Evolutionary conservation across 108 stramenopile species (phyloP), one percentile per base, ranked within the genome.

Genomic region (Cylindrotheca fusiformis): DNA sequence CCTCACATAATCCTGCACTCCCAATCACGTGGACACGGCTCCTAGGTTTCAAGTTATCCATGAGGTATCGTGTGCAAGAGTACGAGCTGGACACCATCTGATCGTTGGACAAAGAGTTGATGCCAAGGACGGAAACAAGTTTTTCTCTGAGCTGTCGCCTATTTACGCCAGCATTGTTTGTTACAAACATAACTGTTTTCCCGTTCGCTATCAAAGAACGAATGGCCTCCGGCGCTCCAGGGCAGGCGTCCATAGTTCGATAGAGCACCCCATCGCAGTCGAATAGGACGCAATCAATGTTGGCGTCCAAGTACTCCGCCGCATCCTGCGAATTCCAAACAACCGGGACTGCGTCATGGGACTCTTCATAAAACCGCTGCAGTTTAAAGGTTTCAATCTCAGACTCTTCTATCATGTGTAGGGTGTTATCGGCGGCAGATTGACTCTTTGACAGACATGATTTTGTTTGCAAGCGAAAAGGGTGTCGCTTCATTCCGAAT

Each of bases 251-350:
- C 4, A 67, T 60, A 0, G 88, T 85, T 61, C 90, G 72, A 66
- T 90, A 95, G 31, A 95, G 60, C 1, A 91, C 90, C 22, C 94
- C 94, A 49, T 95, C 94, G 60, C 90, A 91, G 69, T 95, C 94
- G 55, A 95, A 88, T 32, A 95, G 57, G 55, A 88, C 76, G 20
- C 79, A 75, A 23, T 86, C 75, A 22, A 90, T 75, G 32, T 80
- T 47, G 23, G 78, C 65, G 3, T 67, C 24, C 3, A 81, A 48
- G 57, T 64, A 72, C 3, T 54, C 51, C 2, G 71, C 22, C 24
- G 58, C 68, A 45, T 81, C 70, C 44, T 67, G 27, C 12, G 70
- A 56, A 28, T 57, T 65, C 68, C 75, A 65, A 29, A 87, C 27
- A 32, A 65, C 56, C 0, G 74, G 81, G 14, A 41, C 36, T n/a